Percentiles rank a stretch among this genome's conserved stretches.
These are phyloP conservation scores for Suillus alpinus DNA, from an alignment of 768 basidiomycete species.

Conservation along the genomic window DNA sequence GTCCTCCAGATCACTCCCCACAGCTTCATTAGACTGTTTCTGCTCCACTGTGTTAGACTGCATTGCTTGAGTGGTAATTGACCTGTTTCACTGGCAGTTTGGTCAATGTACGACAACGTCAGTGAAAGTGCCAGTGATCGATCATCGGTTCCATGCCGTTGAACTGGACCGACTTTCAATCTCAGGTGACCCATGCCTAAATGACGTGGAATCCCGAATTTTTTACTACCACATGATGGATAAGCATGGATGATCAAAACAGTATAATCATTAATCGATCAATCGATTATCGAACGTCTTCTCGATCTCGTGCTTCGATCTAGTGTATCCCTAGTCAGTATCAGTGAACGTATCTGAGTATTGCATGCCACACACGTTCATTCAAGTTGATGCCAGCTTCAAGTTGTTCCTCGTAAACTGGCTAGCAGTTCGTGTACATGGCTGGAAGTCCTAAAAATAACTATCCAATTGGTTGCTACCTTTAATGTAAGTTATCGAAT, in stretches of 20 bases:
- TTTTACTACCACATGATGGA: background rate
- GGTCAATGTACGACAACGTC: background rate
- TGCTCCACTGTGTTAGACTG: background rate
- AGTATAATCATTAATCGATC: background rate
- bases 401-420: background rate
- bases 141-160: too few species aligned
- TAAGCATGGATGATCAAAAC: background rate
- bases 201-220: background rate
- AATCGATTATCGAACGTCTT: background rate
- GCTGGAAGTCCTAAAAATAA: background rate
- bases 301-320: background rate
- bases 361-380: too few species aligned
- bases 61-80: background rate
- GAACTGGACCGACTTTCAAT: too few species aligned
- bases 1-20: background rate
- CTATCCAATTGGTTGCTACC: too few species aligned
- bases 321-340: too few species aligned
- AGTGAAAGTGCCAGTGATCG: background rate
- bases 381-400: too few species aligned
- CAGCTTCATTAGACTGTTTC: background rate
- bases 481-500: too few species aligned
- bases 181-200: background rate
- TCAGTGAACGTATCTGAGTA: too few species aligned
- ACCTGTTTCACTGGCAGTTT: background rate
- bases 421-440: background rate